Percentiles rank a stretch among this genome's conserved stretches.
phyloP scores from a whole-genome alignment of 345 rosid genomes.

The Rhizophora apiculata region DNA sequence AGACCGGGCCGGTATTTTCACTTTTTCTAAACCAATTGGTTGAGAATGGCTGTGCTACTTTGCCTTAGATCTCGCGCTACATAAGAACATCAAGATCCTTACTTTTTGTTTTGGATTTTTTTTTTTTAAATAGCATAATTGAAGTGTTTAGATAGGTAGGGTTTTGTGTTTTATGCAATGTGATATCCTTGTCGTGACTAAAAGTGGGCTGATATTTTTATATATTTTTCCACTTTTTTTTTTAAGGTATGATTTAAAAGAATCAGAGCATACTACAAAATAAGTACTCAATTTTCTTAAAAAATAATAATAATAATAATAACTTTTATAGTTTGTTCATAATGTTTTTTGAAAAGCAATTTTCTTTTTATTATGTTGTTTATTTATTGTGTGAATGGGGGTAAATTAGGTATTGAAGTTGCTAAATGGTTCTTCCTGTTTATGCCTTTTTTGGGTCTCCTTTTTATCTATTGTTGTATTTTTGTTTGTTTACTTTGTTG shows the following conservation, averaged over 20 bases:
- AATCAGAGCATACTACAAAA: too few relatives aligned
- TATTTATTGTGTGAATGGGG: constrained; percentile 2
- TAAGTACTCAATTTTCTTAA: too few relatives aligned
- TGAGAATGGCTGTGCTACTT: not conserved
- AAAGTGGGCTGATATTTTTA: too few relatives aligned
- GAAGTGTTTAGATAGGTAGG: not conserved
- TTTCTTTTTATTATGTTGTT: not conserved
- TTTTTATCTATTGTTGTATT: not conserved
- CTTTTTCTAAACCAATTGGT: not conserved
- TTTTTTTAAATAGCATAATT: too few relatives aligned
- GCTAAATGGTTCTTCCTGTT: not conserved
- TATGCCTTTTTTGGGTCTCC: not conserved
- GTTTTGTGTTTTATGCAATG: not conserved
- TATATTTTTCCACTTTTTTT: too few relatives aligned
- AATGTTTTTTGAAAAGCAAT: not conserved
- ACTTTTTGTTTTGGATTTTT: not conserved
- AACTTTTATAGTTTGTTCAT: not conserved
- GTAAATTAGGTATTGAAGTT: not conserved
- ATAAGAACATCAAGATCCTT: not conserved
- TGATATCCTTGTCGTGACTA: too few relatives aligned
- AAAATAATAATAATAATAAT: too few relatives aligned
- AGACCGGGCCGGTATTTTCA: not conserved
- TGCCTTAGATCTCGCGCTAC: constrained; percentile 6
- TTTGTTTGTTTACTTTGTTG: not conserved
- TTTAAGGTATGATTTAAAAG: too few relatives aligned